A percentile compares a stretch with the other conserved stretches of the same genome.
Conservation (phyloP, 805 yeast species). For the Saccharomycopsis sp. region DNA sequence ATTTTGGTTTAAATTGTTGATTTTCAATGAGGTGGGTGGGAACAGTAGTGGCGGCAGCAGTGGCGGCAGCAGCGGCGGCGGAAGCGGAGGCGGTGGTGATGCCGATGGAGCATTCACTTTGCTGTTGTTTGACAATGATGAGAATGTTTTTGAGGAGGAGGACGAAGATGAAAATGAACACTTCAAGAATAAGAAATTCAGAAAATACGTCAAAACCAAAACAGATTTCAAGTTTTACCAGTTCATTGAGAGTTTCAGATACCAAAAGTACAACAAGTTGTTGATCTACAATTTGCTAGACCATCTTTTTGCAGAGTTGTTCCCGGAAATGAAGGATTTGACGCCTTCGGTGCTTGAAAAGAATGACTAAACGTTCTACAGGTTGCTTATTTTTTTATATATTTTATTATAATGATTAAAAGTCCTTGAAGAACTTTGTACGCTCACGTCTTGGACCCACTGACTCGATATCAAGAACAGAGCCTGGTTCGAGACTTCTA, state of each 20-base stretch:
- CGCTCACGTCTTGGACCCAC: slow-evolving; percentile 20
- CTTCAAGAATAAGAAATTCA: slow-evolving; percentile 4
- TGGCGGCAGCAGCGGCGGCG: slow-evolving; percentile 22
- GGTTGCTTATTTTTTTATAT: not conserved
- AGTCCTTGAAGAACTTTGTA: slow-evolving; percentile 18
- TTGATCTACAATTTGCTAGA: slow-evolving; percentile 36
- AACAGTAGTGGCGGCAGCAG: slow-evolving; percentile 20
- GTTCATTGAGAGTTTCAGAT: slow-evolving; percentile 30
- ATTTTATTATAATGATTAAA: slow-evolving; percentile 4
- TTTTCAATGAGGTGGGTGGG: slow-evolving; percentile 20
- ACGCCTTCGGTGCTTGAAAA: slow-evolving; percentile 19
- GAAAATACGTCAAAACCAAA: slow-evolving; percentile 15
- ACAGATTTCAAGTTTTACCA: slow-evolving; percentile 20
- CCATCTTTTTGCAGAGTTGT: slow-evolving; percentile 30
- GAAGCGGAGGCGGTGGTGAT: slow-evolving; percentile 24
- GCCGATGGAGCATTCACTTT: not conserved
- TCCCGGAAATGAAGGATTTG: slow-evolving; percentile 30
- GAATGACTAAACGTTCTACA: slow-evolving; percentile 5
- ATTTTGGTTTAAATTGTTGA: slow-evolving; percentile 24
- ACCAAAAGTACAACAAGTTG: slow-evolving; percentile 35
- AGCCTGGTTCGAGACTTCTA: slow-evolving; percentile 19
- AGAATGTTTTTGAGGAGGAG: slow-evolving; percentile 1
- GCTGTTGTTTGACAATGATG: not conserved
- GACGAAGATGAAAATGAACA: not conserved
- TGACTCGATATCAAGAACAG: slow-evolving; percentile 10